Base-by-base conservation (phyloP, 208 protist genomes). In the Acanthamoeba sp. region DNA sequence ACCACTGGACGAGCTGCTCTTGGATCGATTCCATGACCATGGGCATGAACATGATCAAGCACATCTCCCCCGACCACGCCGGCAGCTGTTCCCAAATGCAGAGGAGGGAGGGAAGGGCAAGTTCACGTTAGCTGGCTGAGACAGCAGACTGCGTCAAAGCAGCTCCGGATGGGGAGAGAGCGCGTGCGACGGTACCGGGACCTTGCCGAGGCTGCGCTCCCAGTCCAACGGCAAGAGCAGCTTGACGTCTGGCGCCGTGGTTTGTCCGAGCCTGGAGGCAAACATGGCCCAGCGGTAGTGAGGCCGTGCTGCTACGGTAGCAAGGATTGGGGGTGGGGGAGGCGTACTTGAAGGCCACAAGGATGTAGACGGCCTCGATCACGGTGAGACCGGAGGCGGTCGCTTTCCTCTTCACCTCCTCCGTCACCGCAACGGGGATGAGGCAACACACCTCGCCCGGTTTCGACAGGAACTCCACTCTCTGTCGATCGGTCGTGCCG, bases 21-120 rank as follows among this genome's bases (percentile, higher is more conserved):
- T 80, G 20, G 10, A 48, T 27, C 40, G n/a, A n/a, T 38, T 80
- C 71, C 40, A 80, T 48, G 7, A 48, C 40, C 34, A 45, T 29
- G 34, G 71, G 71, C 32, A 80, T 40, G 40, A 80, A 80, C 40
- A 48, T 50, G 32, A 80, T 80, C 40, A 80, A 45, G 71, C 71
- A 80, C 71, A 80, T 80, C 40, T 80, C 71, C 5, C 71, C 71
- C 22, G 71, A 50, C 71, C 71, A 80, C 36, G 29, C 10, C 29
- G 71, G 71, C 20, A 80, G 71, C 71, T 80, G 36, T n/a, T 29
- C n/a, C n/a, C 24, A 69, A 29, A 9, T 5, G 10, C n/a, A 36
- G 6, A 69, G 10, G 22, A 62, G 55, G n/a, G 18, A 76, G 12
- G 18, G 5, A 76, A 2, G 66, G 66, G 29, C 1, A 76, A 76